A percentile compares a stretch with the other conserved stretches of the same genome.
Conservation (phyloP, 306 rosid genomes). For the Malus sieversii region DNA sequence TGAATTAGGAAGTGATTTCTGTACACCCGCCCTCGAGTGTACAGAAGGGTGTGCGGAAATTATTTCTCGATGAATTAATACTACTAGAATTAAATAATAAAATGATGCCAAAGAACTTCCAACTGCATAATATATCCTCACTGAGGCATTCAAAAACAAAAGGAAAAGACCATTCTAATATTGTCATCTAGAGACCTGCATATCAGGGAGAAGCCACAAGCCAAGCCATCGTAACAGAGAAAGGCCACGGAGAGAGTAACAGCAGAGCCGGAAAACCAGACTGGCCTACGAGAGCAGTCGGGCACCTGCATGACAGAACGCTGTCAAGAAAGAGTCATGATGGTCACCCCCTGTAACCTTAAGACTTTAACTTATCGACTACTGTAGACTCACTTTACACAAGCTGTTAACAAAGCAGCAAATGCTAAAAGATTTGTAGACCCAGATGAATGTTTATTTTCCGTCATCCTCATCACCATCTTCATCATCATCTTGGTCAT, state of each 20-base stretch:
- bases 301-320: conserved; percentile 17
- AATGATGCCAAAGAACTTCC: neutral
- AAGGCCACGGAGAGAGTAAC: conserved; percentile 2
- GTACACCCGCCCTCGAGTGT: neutral
- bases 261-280: conserved; percentile 19
- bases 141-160: neutral
- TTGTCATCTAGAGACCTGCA: neutral
- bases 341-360: conserved; percentile 22
- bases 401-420: conserved; percentile 31
- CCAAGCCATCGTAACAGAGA: conserved; percentile 2
- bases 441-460: conserved; percentile 29
- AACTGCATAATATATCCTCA: conserved; percentile 4
- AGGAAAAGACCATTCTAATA: neutral
- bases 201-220: conserved; percentile 20
- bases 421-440: conserved; percentile 13
- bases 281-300: conserved; percentile 14
- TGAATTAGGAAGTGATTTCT: conserved; percentile 12
- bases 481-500: conserved; percentile 49
- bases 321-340: conserved; percentile 21
- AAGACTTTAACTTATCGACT: conserved; percentile 14
- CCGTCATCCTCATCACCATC: conserved; percentile 46
- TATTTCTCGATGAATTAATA: neutral
- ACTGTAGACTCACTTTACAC: conserved; percentile 41
- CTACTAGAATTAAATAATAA: neutral
- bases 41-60: neutral